Conservation (phyloP, 192 early-diverging fungal genomes). For the Coemansia sp. region DNA sequence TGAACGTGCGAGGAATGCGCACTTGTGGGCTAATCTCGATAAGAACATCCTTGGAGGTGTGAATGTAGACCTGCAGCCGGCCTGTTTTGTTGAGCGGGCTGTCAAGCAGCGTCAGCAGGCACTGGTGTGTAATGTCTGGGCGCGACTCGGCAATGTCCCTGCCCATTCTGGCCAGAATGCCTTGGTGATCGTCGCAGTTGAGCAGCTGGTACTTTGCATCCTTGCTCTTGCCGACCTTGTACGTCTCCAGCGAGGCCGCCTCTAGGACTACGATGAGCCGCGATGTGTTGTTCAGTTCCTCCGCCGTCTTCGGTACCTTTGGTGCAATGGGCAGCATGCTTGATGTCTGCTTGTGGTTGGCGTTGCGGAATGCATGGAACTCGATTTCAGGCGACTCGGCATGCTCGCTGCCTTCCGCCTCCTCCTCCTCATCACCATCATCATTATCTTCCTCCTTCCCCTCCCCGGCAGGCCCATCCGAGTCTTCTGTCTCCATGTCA, state of each 20-base stretch:
- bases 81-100: conserved; percentile 99
- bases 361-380: conserved; percentile 40
- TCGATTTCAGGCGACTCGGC: conserved; percentile 9
- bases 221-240: conserved; percentile 78
- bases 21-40: conserved; percentile 98
- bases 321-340: conserved; percentile 59
- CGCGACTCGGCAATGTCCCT: conserved; percentile 73
- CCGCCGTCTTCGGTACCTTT: conserved; percentile 72
- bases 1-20: conserved; percentile 99
- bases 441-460: neutral
- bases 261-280: conserved; percentile 94
- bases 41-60: conserved; percentile 89
- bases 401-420: neutral
- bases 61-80: conserved; percentile 95
- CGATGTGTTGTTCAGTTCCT: conserved; percentile 70
- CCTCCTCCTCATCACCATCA: neutral
- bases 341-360: conserved; percentile 49
- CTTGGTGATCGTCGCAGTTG: conserved; percentile 95
- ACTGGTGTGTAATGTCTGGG: conserved; percentile 98
- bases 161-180: conserved; percentile 80
- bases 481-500: neutral
- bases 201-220: conserved; percentile 81
- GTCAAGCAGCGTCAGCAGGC: conserved; percentile 92
- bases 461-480: neutral
- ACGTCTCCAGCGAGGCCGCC: conserved; percentile 84